A percentile compares a stretch with the other conserved stretches of the same genome.
Conservation (phyloP, 2,329 filamentous ascomycete species). For the Colletotrichum liaoningense region DNA sequence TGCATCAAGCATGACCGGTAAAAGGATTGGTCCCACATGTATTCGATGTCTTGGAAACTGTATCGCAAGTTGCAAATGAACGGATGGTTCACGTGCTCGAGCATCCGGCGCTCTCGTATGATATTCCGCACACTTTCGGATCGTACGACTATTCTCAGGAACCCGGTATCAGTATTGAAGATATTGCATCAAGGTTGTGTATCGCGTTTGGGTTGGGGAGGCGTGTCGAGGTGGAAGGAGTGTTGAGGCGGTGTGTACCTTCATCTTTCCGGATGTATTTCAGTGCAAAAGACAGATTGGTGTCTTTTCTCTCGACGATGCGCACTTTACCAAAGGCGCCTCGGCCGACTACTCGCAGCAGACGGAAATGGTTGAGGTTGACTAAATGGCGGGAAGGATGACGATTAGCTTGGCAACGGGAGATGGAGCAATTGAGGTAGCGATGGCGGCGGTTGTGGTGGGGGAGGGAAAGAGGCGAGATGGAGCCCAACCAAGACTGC, state of each 20-base stretch:
- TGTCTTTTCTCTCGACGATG: slow-evolving; percentile 98
- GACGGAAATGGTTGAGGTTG: slow-evolving; percentile 96
- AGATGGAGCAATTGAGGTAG: background rate
- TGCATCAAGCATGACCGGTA: background rate
- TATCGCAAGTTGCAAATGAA: slow-evolving; percentile 99
- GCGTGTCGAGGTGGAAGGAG: background rate
- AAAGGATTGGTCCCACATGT: slow-evolving; percentile 75
- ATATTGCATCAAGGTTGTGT: background rate
- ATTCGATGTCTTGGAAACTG: slow-evolving; percentile 99
- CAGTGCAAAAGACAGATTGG: slow-evolving; percentile 90
- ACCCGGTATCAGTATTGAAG: slow-evolving; percentile 32
- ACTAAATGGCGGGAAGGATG: slow-evolving; percentile 62
- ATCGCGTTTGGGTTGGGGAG: background rate
- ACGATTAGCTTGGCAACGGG: slow-evolving; percentile 18
- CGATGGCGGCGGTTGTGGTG: background rate
- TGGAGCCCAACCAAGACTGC: background rate
- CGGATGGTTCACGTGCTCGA: slow-evolving; percentile 96
- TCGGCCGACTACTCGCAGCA: slow-evolving; percentile 94
- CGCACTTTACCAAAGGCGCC: slow-evolving; percentile 98
- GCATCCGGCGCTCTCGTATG: slow-evolving; percentile 95
- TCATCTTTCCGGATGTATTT: slow-evolving; percentile 99
- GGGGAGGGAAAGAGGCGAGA: background rate
- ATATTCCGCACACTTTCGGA: slow-evolving; percentile 99
- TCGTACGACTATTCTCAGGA: slow-evolving; percentile 77
- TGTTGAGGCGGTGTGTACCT: slow-evolving; percentile 65